A percentile compares a stretch with the other conserved stretches of the same genome.
Conservation (phyloP, 768 basidiomycete species). For the Xerocomellus chrysenteron region DNA sequence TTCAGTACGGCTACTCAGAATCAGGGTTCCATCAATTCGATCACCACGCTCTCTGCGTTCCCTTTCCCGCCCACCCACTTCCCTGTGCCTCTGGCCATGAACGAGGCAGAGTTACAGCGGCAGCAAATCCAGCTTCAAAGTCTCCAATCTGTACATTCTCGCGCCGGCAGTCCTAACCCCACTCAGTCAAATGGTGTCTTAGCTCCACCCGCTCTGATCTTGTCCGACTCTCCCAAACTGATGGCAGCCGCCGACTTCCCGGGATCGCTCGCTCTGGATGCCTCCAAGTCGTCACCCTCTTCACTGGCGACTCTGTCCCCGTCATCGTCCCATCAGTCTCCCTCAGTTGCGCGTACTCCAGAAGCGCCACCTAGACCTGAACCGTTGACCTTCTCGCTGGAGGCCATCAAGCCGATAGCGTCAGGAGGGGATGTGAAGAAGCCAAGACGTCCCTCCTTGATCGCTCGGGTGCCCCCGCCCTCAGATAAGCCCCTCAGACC, state of each 20-base stretch:
- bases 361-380: neutral
- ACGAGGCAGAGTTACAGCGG: slow-evolving; percentile 25
- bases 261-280: slow-evolving; percentile 3
- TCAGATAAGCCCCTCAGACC: slow-evolving; percentile 20
- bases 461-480: slow-evolving; percentile 16
- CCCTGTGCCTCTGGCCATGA: slow-evolving; percentile 51
- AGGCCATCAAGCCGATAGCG: neutral
- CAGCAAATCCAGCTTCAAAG: slow-evolving; percentile 28
- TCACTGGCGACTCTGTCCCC: slow-evolving; percentile 6
- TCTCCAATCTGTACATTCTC: slow-evolving; percentile 15
- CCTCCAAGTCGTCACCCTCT: slow-evolving; percentile 1
- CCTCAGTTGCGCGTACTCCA: neutral
- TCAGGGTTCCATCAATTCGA: slow-evolving; percentile 41
- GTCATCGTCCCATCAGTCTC: slow-evolving; percentile 3
- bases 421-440: slow-evolving; percentile 6
- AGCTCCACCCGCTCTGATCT: slow-evolving; percentile 5
- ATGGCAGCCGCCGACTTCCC: slow-evolving; percentile 1
- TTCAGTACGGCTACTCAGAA: slow-evolving; percentile 16
- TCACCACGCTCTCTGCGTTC: slow-evolving; percentile 72
- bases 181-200: neutral
- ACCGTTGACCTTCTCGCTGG: neutral
- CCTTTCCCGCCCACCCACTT: slow-evolving; percentile 72
- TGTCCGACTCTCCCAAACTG: slow-evolving; percentile 25
- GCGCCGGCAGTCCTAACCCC: slow-evolving; percentile 17
- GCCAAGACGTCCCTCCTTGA: slow-evolving; percentile 22